phyloP scores from a whole-genome alignment of 345 rosid genomes.

The Salix exigua region DNA sequence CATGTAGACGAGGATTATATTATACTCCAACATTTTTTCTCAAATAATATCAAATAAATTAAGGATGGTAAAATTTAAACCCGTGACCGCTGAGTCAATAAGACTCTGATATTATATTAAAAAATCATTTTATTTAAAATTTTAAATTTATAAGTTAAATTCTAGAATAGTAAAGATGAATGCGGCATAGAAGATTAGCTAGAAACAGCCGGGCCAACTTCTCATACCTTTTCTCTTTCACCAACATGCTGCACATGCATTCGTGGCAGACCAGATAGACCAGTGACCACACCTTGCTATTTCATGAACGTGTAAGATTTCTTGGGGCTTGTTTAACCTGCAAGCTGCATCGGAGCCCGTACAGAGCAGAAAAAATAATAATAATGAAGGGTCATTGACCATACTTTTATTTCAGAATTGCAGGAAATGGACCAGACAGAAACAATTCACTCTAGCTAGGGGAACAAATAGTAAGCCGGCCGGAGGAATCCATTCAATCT shows the following conservation, averaged over 20 bases:
- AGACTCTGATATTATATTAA: no score
- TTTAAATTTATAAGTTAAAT: no score
- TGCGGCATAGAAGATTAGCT: not conserved
- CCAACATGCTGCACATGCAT: not conserved
- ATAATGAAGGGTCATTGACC: not conserved
- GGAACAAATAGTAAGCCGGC: not conserved
- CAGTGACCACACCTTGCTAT: not conserved
- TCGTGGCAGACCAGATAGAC: no score
- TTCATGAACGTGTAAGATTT: not conserved
- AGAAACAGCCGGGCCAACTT: not conserved
- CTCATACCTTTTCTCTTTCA: not conserved
- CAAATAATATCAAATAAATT: no score
- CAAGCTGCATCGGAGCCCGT: not conserved
- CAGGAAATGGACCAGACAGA: constrained; percentile 1
- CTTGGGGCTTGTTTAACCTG: not conserved
- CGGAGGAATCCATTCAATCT: not conserved
- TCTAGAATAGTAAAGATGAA: no score
- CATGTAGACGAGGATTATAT: no score
- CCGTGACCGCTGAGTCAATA: no score
- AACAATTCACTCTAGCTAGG: not conserved
- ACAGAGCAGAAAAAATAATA: not conserved
- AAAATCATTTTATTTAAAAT: no score
- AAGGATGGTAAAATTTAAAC: no score
- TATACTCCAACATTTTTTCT: no score
- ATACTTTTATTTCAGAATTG: not conserved